Evolutionary conservation across 768 basidiomycete species (phyloP), one percentile per base, ranked within the genome.

Genomic region (Amanita phalloides): DNA sequence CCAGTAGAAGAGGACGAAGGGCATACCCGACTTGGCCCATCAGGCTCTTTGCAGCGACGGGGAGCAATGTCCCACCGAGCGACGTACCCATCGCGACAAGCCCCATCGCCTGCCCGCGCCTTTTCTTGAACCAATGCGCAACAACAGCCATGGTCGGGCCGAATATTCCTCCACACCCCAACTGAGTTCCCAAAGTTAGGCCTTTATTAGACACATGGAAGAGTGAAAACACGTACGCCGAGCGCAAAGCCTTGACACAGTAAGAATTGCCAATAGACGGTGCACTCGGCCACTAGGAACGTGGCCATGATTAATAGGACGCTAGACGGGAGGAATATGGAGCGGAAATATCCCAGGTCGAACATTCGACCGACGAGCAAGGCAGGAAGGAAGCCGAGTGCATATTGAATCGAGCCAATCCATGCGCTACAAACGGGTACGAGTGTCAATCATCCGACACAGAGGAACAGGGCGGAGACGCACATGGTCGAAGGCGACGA

Each of bases 361-460:
- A 89, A 88, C 13, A 89, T 60, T 4, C 84, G 77, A 0, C 88
- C 87, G 3, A 75, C 71, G 41, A 84, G 33, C 7, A 88, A 65
- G 8, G 78, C 82, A 3, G 82, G 81, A 2, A 83, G 61, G 62
- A 82, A 84, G 6, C 78, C 66, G 0, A 85, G 70, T 13, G 82
- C 70, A 57, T 82, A 83, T 83, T 87, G 86, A 20, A 82, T 67
- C 0, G 86, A 89, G 4, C 86, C 86, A 33, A 90, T 89, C 86
- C 86, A 90, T 39, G 86, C 78, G 41, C 86, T 87, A 54, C 1
- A 9, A 30, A 3, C 8, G 21, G 8, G 30, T 9, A 10, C 21
- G 33, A 21, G 14, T 48, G 26, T 26, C 33, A 47, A 33, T n/a
- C 25, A 28, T 30, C 6, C 26, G 1, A 33, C 3, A 28, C 13